These are phyloP conservation scores for Dichotomocladium elegans DNA, from an alignment of 371 early-diverging fungal species.

Conservation along the genomic window DNA sequence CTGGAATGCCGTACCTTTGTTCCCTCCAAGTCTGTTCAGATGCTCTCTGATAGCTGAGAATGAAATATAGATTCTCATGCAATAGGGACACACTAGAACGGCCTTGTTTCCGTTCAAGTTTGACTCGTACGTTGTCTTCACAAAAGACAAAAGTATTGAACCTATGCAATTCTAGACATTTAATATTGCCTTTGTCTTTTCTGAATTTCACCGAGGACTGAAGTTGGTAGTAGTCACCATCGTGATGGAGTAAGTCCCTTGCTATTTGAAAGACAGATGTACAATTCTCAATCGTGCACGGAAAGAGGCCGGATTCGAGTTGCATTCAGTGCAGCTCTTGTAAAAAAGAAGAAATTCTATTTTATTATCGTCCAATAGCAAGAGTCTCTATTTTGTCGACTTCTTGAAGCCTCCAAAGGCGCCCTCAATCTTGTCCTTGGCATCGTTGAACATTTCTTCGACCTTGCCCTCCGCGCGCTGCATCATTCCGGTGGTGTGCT, in stretches of 20 bases:
- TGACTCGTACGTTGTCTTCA: not conserved
- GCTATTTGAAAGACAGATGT: not conserved
- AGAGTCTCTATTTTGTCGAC: no score
- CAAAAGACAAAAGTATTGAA: not conserved
- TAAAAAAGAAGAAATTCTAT: no score
- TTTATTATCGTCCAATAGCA: no score
- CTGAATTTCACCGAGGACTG: not conserved
- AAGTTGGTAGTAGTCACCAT: conserved; percentile 1
- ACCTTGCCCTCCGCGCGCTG: conserved; percentile 27
- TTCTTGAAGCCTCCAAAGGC: conserved; percentile 9
- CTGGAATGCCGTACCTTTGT: not conserved
- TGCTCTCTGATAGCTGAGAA: conserved; percentile 3
- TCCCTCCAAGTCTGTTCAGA: not conserved
- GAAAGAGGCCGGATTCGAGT: not conserved
- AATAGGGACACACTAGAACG: conserved; percentile 3
- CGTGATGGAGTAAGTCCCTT: not conserved
- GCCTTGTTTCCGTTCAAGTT: not conserved
- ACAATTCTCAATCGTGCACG: not conserved
- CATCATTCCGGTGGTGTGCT: conserved; percentile 31
- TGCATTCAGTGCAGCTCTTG: not conserved
- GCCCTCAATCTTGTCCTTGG: not conserved
- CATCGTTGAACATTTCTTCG: conserved; percentile 6
- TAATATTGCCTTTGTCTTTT: not conserved
- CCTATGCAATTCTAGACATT: not conserved
- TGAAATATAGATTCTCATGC: not conserved